Base-by-base conservation (phyloP, 176 grass and related monocot species). In the Oryza officinalis region DNA sequence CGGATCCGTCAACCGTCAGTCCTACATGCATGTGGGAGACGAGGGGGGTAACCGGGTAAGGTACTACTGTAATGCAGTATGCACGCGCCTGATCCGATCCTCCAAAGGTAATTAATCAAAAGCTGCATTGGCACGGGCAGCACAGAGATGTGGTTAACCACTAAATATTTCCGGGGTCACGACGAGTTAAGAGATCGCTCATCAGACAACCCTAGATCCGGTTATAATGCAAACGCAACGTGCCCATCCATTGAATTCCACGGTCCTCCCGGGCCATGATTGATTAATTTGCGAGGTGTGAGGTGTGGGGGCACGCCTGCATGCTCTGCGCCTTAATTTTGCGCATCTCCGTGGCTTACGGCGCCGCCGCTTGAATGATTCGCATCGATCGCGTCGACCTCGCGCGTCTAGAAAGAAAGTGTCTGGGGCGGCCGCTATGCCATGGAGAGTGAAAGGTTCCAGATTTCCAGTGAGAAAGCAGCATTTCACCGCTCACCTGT, bases 21-120 rank as follows among this genome's bases (percentile, higher is more conserved):
- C 74, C 10, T 59, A 14, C 83, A 77, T 41, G 65, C 83, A 77
- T 41, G 65, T 70, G 74, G 65, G 65, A 43, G 74, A 76, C 82
- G n/a, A 3, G 6, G 33, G 6, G 43, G 13, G 12, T n/a, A n/a
- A n/a, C n/a, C n/a, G n/a, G n/a, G n/a, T 10, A 40, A 67, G 15
- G 30, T 18, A 35, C 37, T 38, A 38, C 37, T 38, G 37, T 38
- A 38, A 38, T 38, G 37, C 5, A 8, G 7, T 38, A n/a, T 57
- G 52, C 18, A 22, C 52, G 37, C 37, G 37, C 7, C 47, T 50
- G 47, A 54, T 4, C 5, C n/a, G 8, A 38, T 38, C 57, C 57
- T 23, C 57, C 57, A 25, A 25, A 61, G 20, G 57, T 61, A 61
- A 23, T 59, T 59, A 59, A 59, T 54, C 18, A 59, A n/a, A n/a